phyloP scores from a whole-genome alignment of 106 monocot species.

The Chionographis japonica region DNA sequence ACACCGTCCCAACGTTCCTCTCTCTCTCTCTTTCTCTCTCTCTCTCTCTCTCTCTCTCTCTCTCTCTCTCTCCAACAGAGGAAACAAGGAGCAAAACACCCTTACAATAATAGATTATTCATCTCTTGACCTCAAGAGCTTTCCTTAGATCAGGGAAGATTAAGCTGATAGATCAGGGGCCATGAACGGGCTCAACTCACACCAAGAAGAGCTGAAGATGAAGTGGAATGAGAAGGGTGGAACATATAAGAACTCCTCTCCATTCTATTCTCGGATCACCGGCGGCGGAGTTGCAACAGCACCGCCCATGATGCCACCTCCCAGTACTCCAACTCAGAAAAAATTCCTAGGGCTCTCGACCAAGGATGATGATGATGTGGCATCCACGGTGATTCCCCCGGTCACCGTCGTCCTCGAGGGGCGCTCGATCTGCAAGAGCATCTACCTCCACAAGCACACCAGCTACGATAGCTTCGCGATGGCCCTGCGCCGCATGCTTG shows the following conservation, averaged over 20 bases:
- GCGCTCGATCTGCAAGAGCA: constrained; percentile 75
- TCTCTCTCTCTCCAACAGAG: too few relatives aligned
- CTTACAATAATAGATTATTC: too few relatives aligned
- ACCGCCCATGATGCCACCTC: neutral
- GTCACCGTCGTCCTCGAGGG: constrained; percentile 77
- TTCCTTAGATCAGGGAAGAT: neutral
- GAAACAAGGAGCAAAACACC: too few relatives aligned
- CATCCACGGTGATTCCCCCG: constrained; percentile 41
- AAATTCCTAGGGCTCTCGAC: constrained; percentile 44
- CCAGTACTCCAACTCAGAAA: neutral
- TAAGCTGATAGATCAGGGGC: neutral
- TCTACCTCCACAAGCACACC: constrained; percentile 50
- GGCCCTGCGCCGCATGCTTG: constrained; percentile 62
- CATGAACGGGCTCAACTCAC: constrained; percentile 25
- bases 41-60: too few relatives aligned
- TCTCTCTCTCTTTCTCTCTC: neutral
- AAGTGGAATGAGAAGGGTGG: constrained; percentile 16
- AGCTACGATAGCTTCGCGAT: constrained; percentile 64
- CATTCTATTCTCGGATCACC: neutral
- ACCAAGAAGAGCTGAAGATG: constrained; percentile 33
- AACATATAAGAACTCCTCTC: too few relatives aligned
- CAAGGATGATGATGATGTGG: constrained; percentile 16
- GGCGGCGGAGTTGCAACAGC: neutral
- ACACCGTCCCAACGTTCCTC: neutral
- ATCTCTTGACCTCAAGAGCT: too few relatives aligned